Conservation (phyloP, 768 basidiomycete genomes). For the Amanita thiersii region DNA sequence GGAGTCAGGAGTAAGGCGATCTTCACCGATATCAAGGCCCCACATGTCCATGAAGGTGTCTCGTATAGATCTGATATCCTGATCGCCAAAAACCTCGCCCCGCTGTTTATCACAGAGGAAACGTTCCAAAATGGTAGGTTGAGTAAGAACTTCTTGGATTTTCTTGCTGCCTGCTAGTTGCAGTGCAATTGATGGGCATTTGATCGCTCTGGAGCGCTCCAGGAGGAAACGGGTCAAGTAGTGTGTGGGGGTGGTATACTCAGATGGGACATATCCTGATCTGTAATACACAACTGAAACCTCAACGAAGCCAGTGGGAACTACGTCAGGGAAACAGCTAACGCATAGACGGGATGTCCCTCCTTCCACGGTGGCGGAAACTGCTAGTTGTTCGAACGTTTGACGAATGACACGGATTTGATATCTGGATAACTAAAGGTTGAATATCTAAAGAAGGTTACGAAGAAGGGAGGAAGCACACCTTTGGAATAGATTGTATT, state of each 20-base stretch:
- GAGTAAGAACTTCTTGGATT: constrained; percentile 81
- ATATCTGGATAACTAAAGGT: constrained; percentile 36
- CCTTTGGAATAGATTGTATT: constrained; percentile 81
- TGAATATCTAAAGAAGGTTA: background rate
- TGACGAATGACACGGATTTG: constrained; percentile 67
- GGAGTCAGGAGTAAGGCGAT: constrained; percentile 23
- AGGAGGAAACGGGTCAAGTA: constrained; percentile 72
- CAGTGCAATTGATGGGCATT: constrained; percentile 84
- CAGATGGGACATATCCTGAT: constrained; percentile 77
- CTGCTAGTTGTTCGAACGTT: constrained; percentile 62
- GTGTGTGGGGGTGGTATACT: constrained; percentile 58
- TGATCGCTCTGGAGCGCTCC: constrained; percentile 80
- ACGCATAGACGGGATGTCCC: constrained; percentile 35
- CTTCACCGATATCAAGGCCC: constrained; percentile 54
- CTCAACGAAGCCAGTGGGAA: constrained; percentile 37
- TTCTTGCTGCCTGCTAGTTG: constrained; percentile 98
- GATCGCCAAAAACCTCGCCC: constrained; percentile 25
- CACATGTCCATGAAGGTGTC: constrained; percentile 86
- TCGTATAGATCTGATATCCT: constrained; percentile 47
- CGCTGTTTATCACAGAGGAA: constrained; percentile 46
- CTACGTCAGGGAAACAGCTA: constrained; percentile 23
- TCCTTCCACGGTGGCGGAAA: constrained; percentile 47
- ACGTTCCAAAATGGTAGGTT: constrained; percentile 62
- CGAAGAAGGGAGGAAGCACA: constrained; percentile 24
- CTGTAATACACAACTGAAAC: constrained; percentile 90